Percentiles rank a stretch among this genome's conserved stretches.
These are phyloP conservation scores for Brettanomyces nanus DNA, from an alignment of 805 yeast genomes.

Conservation along the genomic window DNA sequence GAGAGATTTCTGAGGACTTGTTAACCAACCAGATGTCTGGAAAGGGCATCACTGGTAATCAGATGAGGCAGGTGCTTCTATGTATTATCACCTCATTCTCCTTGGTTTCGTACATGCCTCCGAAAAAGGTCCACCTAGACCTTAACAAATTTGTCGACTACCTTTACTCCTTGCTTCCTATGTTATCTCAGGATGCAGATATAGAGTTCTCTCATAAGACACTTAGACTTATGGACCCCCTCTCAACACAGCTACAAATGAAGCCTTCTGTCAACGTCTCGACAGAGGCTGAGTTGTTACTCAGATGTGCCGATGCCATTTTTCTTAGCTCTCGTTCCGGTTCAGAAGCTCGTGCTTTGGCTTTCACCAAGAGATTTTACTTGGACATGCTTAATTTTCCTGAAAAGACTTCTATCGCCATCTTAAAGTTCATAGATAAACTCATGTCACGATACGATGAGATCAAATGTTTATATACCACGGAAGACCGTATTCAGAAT, in stretches of 20 bases:
- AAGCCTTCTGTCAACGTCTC: constrained; percentile 78
- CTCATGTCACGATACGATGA: constrained; percentile 64
- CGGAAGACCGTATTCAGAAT: constrained; percentile 82
- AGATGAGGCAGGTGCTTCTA: constrained; percentile 65
- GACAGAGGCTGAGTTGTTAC: constrained; percentile 77
- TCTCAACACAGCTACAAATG: constrained; percentile 28
- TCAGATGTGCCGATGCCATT: constrained; percentile 69
- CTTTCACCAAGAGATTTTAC: constrained; percentile 77
- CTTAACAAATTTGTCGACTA: constrained; percentile 72
- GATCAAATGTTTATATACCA: constrained; percentile 66
- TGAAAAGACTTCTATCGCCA: constrained; percentile 77
- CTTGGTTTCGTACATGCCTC: constrained; percentile 64
- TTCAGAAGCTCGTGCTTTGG: constrained; percentile 56
- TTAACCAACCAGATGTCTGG: constrained; percentile 20
- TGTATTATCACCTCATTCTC: constrained; percentile 90
- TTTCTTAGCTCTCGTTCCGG: constrained; percentile 73
- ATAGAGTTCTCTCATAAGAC: constrained; percentile 81
- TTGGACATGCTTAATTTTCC: constrained; percentile 67
- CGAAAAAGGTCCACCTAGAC: constrained; percentile 70
- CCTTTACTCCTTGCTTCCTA: constrained; percentile 60
- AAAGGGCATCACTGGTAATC: constrained; percentile 34
- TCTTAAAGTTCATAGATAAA: constrained; percentile 70
- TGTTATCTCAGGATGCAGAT: constrained; percentile 69
- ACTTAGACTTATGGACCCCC: constrained; percentile 73
- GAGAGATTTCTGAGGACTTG: constrained; percentile 61